Base-by-base conservation (phyloP, 371 early-diverging fungal genomes). In the Chytridiales sp. region DNA sequence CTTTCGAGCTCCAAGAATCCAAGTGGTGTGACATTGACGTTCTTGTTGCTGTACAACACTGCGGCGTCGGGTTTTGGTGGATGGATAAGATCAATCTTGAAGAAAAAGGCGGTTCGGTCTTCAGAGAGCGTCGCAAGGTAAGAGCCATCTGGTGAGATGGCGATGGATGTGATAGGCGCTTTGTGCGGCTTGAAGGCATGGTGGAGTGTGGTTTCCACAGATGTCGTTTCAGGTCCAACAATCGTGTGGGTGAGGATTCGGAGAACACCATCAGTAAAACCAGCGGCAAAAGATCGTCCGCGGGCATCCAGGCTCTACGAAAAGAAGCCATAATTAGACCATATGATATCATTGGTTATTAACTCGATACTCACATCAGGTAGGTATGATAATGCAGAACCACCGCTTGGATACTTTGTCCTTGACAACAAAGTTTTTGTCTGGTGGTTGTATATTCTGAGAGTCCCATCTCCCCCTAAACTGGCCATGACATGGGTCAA, bases 101-200 rank as follows among this genome's bases (percentile, higher is more conserved):
- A 82, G 40, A 82, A 64, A 59, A 82, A 82, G 15, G 76, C 62
- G 19, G 75, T 74, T 11, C 55, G 46, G 67, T 79, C 79, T 11
- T 62, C 58, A 4, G 73, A 58, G 43, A n/a, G 31, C 2, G 78
- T 77, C 1, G 76, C 78, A 36, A 82, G 52, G 39, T 65, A 69
- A 3, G 62, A 59, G 1, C 79, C 80, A 39, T 80, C 78, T 2
- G 68, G 56, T 1, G 79, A 76, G 11, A 82, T 55, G 9, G 59
- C 58, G 31, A 79, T 69, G 17, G 48, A 21, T 3, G 68, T 63
- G 27, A 82, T 69, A 0, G 74, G 48, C 3, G 47, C 42, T 15
- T 56, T 59, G 49, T 80, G 81, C 0, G 82, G 82, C 46, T 80
- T 80, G 56, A 75, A 70, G 0, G 72, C 78, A 47, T 68, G 70